Evolutionary conservation across 352 stramenopile genomes (phyloP), one percentile per base, ranked within the genome.

Genomic region (Phytophthora pisi): DNA sequence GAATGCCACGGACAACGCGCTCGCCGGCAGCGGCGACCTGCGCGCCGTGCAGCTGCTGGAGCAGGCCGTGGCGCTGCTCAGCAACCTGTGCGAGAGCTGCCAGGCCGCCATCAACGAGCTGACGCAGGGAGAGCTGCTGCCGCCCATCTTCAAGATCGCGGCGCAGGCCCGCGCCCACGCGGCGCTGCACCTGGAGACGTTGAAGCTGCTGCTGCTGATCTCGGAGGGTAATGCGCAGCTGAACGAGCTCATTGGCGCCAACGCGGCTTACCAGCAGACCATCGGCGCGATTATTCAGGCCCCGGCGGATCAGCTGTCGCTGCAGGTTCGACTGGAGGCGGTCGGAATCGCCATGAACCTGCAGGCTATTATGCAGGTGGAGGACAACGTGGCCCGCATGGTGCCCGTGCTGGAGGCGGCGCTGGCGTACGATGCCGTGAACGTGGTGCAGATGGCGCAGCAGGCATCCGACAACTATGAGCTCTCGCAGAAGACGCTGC

Each of bases 341-440:
- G 81, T 95, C 11, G 89, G 86, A 6, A 84, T 94, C 51, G 87
- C 84, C 8, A 91, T 92, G 72, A 95, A 96, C 75, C 65, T 96
- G 50, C 64, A 73, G 54, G 62, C 82, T 23, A 91, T 93, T 56
- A 91, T 93, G 78, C 72, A 90, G 53, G 77, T 76, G 38, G 82
- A 92, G n/a, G 70, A 75, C 15, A 90, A 92, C 63, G 79, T 95
- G 15, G 74, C 74, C 55, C 78, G 79, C 11, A 68, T 95, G 57
- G 56, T 96, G 58, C 85, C 89, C 0, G 73, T 94, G 3, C 50
- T 96, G 9, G 81, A 95, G 56, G 53, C 70, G 3, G 84, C 86
- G 43, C 75, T 96, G 8, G 89, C 87, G n/a, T 96, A 89, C 57
- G 85, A 96, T 60, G 79, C 89, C 2, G 77, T 90, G 36, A 87